phyloP scores from a whole-genome alignment of 2,329 filamentous ascomycete species.

The Nothophoma quercina region DNA sequence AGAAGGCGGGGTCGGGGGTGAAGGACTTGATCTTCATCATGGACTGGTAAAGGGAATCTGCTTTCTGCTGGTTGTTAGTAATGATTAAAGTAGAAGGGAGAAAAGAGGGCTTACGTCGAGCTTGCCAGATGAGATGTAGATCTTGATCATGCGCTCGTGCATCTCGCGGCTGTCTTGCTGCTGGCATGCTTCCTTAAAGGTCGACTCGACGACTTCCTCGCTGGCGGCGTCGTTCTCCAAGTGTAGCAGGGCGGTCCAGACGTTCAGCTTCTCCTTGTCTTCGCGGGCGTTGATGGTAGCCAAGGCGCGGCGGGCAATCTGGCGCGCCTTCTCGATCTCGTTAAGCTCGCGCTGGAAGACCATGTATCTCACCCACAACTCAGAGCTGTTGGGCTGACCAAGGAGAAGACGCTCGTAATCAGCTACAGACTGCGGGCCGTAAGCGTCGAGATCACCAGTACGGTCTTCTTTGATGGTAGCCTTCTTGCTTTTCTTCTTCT shows the following conservation, averaged over 20 bases:
- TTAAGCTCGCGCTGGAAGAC: constrained; percentile 95
- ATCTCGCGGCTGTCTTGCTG: constrained; percentile 93
- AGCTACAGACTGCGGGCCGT: constrained; percentile 86
- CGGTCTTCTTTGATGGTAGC: constrained; percentile 82
- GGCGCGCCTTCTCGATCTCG: constrained; percentile 85
- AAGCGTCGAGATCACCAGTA: constrained; percentile 88
- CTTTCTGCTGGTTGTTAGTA: constrained; percentile 68
- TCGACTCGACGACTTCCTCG: constrained; percentile 80
- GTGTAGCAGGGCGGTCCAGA: constrained; percentile 95
- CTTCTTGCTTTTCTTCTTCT: constrained; percentile 77
- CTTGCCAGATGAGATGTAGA: constrained; percentile 93
- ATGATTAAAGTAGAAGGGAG: not conserved
- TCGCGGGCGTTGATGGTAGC: constrained; percentile 90
- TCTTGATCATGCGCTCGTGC: constrained; percentile 87
- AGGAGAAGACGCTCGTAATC: constrained; percentile 95
- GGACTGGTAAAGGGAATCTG: constrained; percentile 83
- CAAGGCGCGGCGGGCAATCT: constrained; percentile 88
- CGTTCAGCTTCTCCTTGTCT: constrained; percentile 89
- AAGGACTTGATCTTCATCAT: constrained; percentile 87
- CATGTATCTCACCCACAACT: constrained; percentile 97
- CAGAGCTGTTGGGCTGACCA: constrained; percentile 90
- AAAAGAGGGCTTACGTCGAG: constrained; percentile 68
- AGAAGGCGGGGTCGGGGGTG: constrained; percentile 78
- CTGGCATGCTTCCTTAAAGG: constrained; percentile 91
- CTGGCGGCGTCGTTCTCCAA: constrained; percentile 90